phyloP scores from a whole-genome alignment of 352 stramenopile species.

The Pythium utonaiense region DNA sequence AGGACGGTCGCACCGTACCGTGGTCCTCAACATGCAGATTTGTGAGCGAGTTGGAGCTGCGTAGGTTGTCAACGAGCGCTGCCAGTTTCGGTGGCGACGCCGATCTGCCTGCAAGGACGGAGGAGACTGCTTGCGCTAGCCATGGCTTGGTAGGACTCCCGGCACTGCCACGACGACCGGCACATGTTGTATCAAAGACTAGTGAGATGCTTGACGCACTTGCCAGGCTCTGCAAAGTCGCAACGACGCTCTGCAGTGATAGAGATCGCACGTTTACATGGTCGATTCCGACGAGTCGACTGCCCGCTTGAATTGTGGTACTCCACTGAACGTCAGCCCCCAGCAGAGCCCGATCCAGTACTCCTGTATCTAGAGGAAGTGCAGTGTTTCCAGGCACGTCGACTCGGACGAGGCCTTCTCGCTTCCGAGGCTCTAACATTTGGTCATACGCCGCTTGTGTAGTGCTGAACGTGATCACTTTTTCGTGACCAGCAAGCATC shows the following conservation, averaged over 20 bases:
- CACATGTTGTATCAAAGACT: slow-evolving; percentile 34
- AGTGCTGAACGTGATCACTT: slow-evolving; percentile 59
- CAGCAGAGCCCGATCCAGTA: slow-evolving; percentile 22
- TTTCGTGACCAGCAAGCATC: slow-evolving; percentile 36
- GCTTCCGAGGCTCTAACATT: slow-evolving; percentile 25
- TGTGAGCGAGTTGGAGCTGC: neutral
- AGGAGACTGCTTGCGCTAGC: neutral
- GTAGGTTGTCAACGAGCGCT: neutral
- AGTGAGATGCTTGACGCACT: slow-evolving; percentile 24
- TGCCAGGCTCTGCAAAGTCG: slow-evolving; percentile 31
- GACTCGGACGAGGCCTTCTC: neutral
- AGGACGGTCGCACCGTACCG: neutral
- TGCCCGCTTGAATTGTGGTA: slow-evolving; percentile 31
- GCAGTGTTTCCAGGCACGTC: neutral
- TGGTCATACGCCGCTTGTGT: slow-evolving; percentile 30
- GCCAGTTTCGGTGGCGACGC: neutral
- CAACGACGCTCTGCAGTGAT: slow-evolving; percentile 30
- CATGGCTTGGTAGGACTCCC: slow-evolving; percentile 2
- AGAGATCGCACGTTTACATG: slow-evolving; percentile 38
- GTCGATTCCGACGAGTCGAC: slow-evolving; percentile 47
- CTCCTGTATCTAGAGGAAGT: slow-evolving; percentile 10
- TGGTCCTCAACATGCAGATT: neutral
- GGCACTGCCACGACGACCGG: neutral
- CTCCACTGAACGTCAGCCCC: slow-evolving; percentile 9
- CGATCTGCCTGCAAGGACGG: neutral